A percentile compares a stretch with the other conserved stretches of the same genome.
phyloP scores from a whole-genome alignment of 176 grass and related monocot genomes.

The Ensete glaucum region DNA sequence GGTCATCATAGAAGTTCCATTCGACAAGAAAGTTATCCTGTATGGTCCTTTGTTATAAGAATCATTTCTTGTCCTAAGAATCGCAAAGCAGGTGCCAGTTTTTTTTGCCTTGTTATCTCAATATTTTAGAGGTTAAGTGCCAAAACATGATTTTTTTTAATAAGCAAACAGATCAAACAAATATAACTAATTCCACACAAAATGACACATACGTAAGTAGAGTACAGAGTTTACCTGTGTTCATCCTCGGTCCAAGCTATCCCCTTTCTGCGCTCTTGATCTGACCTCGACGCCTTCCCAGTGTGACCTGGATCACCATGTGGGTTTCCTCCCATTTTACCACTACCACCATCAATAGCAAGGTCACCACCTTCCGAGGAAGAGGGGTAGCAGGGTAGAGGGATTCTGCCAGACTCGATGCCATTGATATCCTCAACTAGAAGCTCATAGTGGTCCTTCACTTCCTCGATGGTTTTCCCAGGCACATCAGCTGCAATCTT shows the following conservation, averaged over 20 bases:
- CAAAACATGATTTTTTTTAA: not conserved
- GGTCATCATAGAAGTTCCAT: not conserved
- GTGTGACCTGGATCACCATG: conserved; percentile 24
- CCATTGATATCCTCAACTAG: conserved; percentile 61
- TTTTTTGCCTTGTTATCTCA: not conserved
- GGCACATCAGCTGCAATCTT: conserved; percentile 45
- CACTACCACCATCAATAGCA: conserved; percentile 12
- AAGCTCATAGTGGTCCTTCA: conserved; percentile 70
- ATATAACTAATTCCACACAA: conserved; percentile 7
- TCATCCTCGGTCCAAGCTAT: conserved; percentile 99
- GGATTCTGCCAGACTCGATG: conserved; percentile 71
- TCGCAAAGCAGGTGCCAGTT: too few species aligned
- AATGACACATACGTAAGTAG: not conserved
- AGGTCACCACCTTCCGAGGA: conserved; percentile 29
- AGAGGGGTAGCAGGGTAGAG: conserved; percentile 47
- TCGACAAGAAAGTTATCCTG: not conserved
- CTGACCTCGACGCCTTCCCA: conserved; percentile 56
- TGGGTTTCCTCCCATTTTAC: conserved; percentile 36
- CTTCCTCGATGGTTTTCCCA: conserved; percentile 55
- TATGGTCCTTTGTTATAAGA: too few species aligned
- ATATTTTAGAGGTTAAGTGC: not conserved
- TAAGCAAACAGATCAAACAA: not conserved
- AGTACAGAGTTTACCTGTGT: conserved; percentile 47
- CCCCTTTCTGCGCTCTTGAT: conserved; percentile 82
- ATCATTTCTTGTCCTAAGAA: too few species aligned